Evolutionary conservation across 2,329 filamentous ascomycete genomes (phyloP), one percentile per base, ranked within the genome.

Genomic region (Aspergillus costaricaensis): DNA sequence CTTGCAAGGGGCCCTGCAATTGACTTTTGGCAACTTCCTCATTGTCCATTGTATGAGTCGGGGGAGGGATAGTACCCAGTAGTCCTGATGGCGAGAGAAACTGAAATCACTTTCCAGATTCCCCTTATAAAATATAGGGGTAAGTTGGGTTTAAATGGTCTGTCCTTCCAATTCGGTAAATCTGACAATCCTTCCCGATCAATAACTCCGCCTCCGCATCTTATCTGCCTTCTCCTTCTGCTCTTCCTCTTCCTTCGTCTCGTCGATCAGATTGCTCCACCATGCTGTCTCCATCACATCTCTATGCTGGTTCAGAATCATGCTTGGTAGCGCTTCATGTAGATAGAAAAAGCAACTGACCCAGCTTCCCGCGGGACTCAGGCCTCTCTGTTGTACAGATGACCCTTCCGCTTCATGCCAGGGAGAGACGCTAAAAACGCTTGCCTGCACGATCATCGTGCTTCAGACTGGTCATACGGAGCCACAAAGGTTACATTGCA

Each of bases 401-500:
- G 47, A 44, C 41, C 23, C 25, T 27, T 44, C 5, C 21, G 39
- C 23, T 17, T 19, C 47, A 30, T 17, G 47, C 25, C 47, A 50
- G 39, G 36, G 52, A 47, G 14, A 21, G 53, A 44, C 39, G 30
- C 17, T 30, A 55, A 41, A n/a, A 25, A 19, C 39, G 32, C 10
- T 36, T 25, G n/a, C 15, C 27, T 30, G 53, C 39, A 55, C 23
- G 21, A 55, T 47, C 53, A 36, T 39, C 47, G 27, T 47, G 25
- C 12, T 25, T 36, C 17, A 21, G 19, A 36, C 32, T 36, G 38
- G 32, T 41, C 12, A 21, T 23, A 41, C 21, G 27, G 14, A 41
- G 32, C 51, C 38, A 36, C 41, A 55, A 47, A 30, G 36, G 41
- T 55, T 55, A 55, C 53, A 55, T 44, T 47, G 53, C 53, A 55